phyloP scores from a whole-genome alignment of 768 basidiomycete species.

The Naganishia vaughanmartiniae region DNA sequence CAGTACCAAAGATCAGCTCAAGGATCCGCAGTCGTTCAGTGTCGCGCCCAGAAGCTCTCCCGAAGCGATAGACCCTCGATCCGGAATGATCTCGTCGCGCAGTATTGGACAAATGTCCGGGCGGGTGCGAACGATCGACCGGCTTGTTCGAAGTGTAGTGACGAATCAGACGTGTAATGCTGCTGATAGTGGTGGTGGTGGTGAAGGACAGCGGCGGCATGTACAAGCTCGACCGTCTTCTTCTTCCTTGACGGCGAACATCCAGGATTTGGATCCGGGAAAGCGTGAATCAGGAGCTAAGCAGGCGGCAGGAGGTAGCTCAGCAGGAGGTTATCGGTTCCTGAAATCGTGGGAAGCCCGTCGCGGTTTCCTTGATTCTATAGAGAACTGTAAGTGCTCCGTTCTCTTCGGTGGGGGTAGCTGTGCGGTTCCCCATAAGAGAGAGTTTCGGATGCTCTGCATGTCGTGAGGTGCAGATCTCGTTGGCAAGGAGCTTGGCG shows the following conservation, averaged over 20 bases:
- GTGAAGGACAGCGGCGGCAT: neutral
- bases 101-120: neutral
- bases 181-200: no score
- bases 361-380: slow-evolving; percentile 23
- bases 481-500: no score
- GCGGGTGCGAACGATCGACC: slow-evolving; percentile 11
- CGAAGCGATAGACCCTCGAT: neutral
- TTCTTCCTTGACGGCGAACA: neutral
- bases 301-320: neutral
- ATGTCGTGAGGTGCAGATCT: neutral
- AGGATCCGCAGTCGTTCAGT: neutral
- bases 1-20: neutral
- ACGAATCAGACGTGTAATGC: neutral
- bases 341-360: slow-evolving; percentile 28
- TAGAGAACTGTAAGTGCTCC: slow-evolving; percentile 42
- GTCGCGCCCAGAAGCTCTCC: no score
- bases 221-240: neutral
- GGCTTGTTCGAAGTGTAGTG: slow-evolving; percentile 10
- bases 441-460: neutral
- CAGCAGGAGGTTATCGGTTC: neutral
- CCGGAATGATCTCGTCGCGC: neutral
- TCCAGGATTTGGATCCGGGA: neutral
- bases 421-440: no score
- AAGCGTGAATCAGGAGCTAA: neutral
- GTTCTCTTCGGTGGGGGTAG: neutral